Evolutionary conservation across 1,284 basidiomycete species (phyloP).

Genomic region (Cryptococcus wingfieldii): DNA sequence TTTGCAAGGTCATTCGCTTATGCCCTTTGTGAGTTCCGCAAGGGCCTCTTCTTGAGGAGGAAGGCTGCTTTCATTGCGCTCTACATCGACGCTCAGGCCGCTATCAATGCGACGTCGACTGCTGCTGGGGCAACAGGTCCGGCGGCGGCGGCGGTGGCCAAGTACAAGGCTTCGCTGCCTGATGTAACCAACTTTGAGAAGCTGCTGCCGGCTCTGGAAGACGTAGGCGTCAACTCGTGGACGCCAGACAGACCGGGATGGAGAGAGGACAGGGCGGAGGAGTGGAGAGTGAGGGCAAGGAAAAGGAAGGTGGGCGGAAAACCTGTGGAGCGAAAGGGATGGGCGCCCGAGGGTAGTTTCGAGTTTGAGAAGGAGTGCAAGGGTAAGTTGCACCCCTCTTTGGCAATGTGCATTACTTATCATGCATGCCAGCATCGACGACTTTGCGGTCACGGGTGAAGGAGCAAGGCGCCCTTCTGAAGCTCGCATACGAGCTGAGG

Average conservation of each 20-base stretch:
- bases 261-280: conserved; percentile 21
- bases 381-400: conserved; percentile 25
- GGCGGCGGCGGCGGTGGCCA: neutral
- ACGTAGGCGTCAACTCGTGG: conserved; percentile 33
- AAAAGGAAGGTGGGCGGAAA: conserved; percentile 17
- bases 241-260: conserved; percentile 34
- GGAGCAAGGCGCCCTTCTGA: conserved; percentile 29
- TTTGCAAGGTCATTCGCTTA: conserved; percentile 1
- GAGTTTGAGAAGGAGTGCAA: conserved; percentile 39
- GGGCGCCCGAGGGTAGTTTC: conserved; percentile 47
- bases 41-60: conserved; percentile 31
- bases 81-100: conserved; percentile 39
- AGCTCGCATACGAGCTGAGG: conserved; percentile 36
- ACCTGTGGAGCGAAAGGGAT: conserved; percentile 36
- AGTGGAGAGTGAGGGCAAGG: conserved; percentile 27
- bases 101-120: conserved; percentile 7
- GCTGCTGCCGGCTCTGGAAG: conserved; percentile 33
- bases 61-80: conserved; percentile 38
- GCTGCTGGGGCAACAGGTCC: neutral
- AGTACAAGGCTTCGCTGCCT: conserved; percentile 7
- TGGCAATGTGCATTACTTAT: neutral
- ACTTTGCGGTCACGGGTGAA: conserved; percentile 17
- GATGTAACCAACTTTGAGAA: conserved; percentile 16
- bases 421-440: conserved; percentile 18
- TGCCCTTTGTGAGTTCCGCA: conserved; percentile 14